Evolutionary conservation across 2,329 filamentous ascomycete genomes (phyloP).

Genomic region (Aspergillus glaucus): DNA sequence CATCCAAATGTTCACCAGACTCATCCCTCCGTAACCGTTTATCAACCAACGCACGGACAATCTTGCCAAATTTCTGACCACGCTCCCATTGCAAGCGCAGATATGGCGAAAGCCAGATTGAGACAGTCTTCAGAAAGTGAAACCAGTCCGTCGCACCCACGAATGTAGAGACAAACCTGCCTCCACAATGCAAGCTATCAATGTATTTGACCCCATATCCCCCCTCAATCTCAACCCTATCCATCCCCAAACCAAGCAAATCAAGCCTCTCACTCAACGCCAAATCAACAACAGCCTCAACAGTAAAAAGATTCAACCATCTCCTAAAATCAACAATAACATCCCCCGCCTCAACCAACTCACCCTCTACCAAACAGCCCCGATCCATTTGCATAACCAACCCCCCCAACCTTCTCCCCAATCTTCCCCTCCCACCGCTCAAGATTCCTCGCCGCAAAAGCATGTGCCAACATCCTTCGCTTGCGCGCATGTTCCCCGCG

Average conservation of each 20-base stretch:
- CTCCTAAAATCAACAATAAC: slow-evolving; percentile 44
- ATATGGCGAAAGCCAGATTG: slow-evolving; percentile 35
- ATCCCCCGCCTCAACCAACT: slow-evolving; percentile 25
- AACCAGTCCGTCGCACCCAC: slow-evolving; percentile 45
- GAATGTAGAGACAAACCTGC: slow-evolving; percentile 35
- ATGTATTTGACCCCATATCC: slow-evolving; percentile 43
- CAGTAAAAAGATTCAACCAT: slow-evolving; percentile 49
- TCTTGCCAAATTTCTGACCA: slow-evolving; percentile 42
- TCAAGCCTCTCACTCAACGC: slow-evolving; percentile 44
- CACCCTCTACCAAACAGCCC: slow-evolving; percentile 18
- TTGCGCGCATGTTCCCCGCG: slow-evolving; percentile 35
- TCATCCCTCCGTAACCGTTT: slow-evolving; percentile 16
- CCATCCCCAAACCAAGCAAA: slow-evolving; percentile 44
- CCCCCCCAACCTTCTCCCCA: slow-evolving; percentile 40
- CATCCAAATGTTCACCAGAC: slow-evolving; percentile 48
- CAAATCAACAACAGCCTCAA: slow-evolving; percentile 51
- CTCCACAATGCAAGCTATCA: slow-evolving; percentile 41
- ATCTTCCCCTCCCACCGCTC: slow-evolving; percentile 43
- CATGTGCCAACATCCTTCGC: slow-evolving; percentile 32
- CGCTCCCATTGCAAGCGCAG: slow-evolving; percentile 26
- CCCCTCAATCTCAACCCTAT: slow-evolving; percentile 34
- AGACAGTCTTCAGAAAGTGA: slow-evolving; percentile 39
- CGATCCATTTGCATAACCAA: slow-evolving; percentile 38
- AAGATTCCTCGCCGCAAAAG: slow-evolving; percentile 37
- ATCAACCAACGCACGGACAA: slow-evolving; percentile 40